Evolutionary conservation across 805 yeast species (phyloP).

Genomic region (Yarrowia bubula): DNA sequence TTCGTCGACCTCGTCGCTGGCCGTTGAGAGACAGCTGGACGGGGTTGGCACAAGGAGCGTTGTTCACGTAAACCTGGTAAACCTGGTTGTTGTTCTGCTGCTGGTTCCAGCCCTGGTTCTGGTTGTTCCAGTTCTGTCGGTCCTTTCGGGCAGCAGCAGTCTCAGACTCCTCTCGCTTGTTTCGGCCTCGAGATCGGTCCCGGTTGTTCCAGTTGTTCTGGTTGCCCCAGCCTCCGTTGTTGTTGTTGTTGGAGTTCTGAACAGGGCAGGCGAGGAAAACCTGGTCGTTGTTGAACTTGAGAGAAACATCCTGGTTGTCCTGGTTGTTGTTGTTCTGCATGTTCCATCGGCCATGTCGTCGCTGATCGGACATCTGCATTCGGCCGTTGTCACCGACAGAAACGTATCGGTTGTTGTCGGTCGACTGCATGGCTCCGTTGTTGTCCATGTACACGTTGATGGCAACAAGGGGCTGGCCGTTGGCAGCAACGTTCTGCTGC

Average conservation of each 20-base stretch:
- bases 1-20: conserved; percentile 7
- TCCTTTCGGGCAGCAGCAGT: no score
- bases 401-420: neutral
- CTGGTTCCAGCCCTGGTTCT: neutral
- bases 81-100: neutral
- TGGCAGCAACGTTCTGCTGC: neutral
- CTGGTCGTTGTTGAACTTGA: conserved; percentile 1
- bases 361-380: neutral
- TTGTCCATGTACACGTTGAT: conserved; percentile 1
- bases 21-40: conserved; percentile 10
- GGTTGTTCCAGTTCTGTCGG: neutral
- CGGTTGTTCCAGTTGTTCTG: no score
- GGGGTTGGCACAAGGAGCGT: conserved; percentile 9
- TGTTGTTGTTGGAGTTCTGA: neutral
- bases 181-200: no score
- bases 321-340: neutral
- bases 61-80: conserved; percentile 16
- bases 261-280: conserved; percentile 10
- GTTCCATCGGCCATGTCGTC: neutral
- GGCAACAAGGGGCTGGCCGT: neutral
- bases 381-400: neutral
- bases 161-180: no score
- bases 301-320: neutral
- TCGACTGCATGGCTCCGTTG: neutral
- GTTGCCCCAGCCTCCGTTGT: neutral